A percentile compares a stretch with the other conserved stretches of the same genome.
Conservation (phyloP, 2,329 filamentous ascomycete genomes). For the Aspergillus pseudoterreus region DNA sequence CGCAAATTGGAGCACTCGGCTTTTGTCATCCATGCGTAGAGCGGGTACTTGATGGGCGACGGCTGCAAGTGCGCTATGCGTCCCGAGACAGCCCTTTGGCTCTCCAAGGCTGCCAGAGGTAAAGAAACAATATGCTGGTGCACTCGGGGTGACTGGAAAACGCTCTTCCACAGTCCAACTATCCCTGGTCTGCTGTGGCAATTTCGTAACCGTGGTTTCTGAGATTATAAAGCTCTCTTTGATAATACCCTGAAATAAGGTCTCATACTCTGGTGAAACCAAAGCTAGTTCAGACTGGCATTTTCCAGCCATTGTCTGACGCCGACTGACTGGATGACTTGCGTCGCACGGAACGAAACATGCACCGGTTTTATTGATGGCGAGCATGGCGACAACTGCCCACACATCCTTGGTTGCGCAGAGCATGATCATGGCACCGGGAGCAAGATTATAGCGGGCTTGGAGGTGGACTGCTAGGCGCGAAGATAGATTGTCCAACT, state of each 20-base stretch:
- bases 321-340: not conserved
- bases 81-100: not conserved
- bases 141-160: not conserved
- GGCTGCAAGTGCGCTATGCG: not conserved
- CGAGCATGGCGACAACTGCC: not conserved
- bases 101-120: not conserved
- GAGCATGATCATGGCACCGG: too few species aligned
- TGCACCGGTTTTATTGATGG: not conserved
- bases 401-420: not conserved
- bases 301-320: too few species aligned
- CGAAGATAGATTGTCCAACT: too few species aligned
- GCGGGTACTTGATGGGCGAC: not conserved
- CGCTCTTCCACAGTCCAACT: too few species aligned
- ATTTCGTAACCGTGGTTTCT: not conserved
- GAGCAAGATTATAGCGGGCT: too few species aligned
- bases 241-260: not conserved
- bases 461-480: too few species aligned
- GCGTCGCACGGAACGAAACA: not conserved
- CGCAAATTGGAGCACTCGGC: slow-evolving; percentile 49
- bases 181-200: not conserved
- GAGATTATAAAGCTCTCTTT: not conserved
- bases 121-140: not conserved
- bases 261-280: too few species aligned
- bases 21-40: not conserved
- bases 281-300: too few species aligned